Base-by-base conservation (phyloP, 495 filamentous ascomycete species). In the Sordaria brevicollis region DNA sequence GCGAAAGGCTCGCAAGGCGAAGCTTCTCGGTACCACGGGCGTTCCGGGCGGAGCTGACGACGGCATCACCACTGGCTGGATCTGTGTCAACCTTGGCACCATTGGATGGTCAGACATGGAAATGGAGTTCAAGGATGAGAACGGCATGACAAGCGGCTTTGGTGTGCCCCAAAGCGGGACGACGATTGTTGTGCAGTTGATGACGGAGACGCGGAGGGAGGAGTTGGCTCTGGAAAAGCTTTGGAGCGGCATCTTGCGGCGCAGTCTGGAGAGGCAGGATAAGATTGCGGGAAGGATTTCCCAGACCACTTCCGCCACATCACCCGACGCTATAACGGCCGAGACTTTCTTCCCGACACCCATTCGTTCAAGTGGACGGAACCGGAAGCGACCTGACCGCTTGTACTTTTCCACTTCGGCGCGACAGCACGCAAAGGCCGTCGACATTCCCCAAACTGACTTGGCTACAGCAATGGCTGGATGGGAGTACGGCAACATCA, bases 11-110 rank as follows among this genome's bases (percentile, higher is more conserved):
- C 90, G 89, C 75, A 86, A 91, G 69, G 90, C 92, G 15, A 91
- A 89, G 78, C 79, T 97, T 67, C 77, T 95, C 35, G 90, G 89
- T 17, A 87, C 78, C 79, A 83, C 79, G 17, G 74, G 80, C 39
- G 74, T 76, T 35, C 65, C 70, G 49, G 88, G 81, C 38, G 83
- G 86, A 49, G 74, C 77, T 0, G 88, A 96, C 74, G 93, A 97
- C 74, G 94, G 93, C 1, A 91, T 96, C 39, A 87, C 87, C 34
- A 96, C 93, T 17, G 93, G 93, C 1, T 99, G 95, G 95, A 91
- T 99, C 9, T 99, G 96, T 80, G 91, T 98, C 49, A 94, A 96
- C 79, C 83, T 93, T 2, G 93, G 93, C 1, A 84, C 85, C 17
- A 85, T 96, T 13, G 86, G 90, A 69, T 81, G 77, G 29, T 74